Evolutionary conservation across 192 early-diverging fungal genomes (phyloP).

Genomic region (Gorgonomyces haynaldii): DNA sequence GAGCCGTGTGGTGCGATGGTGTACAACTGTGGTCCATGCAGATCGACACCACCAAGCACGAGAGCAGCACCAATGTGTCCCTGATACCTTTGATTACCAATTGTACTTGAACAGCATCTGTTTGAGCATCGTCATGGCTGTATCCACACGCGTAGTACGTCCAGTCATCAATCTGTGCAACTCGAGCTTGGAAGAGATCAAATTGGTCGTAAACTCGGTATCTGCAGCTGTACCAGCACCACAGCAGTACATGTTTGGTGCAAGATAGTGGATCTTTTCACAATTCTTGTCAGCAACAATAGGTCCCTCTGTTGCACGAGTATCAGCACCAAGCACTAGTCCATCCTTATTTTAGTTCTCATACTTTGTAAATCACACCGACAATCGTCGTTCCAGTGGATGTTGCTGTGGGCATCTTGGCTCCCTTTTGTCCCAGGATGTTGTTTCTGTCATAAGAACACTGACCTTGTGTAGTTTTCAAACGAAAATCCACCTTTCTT

Average conservation of each 20-base stretch:
- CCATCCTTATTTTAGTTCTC: slow-evolving; percentile 53
- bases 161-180: slow-evolving; percentile 86
- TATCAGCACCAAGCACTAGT: slow-evolving; percentile 89
- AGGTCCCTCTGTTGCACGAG: slow-evolving; percentile 85
- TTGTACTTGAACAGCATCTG: slow-evolving; percentile 83
- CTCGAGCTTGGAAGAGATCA: slow-evolving; percentile 89
- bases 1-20: slow-evolving; percentile 89
- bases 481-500: slow-evolving; percentile 72
- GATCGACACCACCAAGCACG: slow-evolving; percentile 86
- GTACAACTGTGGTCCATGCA: slow-evolving; percentile 81
- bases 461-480: slow-evolving; percentile 70
- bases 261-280: slow-evolving; percentile 95
- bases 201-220: slow-evolving; percentile 85
- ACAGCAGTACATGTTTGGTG: slow-evolving; percentile 89
- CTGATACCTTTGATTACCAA: slow-evolving; percentile 54
- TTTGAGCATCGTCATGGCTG: slow-evolving; percentile 94
- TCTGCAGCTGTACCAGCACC: slow-evolving; percentile 99
- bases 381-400: slow-evolving; percentile 98
- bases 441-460: slow-evolving; percentile 46
- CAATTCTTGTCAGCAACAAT: slow-evolving; percentile 99
- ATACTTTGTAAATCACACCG: slow-evolving; percentile 80
- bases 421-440: slow-evolving; percentile 63
- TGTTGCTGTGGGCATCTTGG: slow-evolving; percentile 66
- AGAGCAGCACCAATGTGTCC: slow-evolving; percentile 91
- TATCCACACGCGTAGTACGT: slow-evolving; percentile 72